Base-by-base conservation (phyloP, 305 asterid species). In the Galium porrigens region DNA sequence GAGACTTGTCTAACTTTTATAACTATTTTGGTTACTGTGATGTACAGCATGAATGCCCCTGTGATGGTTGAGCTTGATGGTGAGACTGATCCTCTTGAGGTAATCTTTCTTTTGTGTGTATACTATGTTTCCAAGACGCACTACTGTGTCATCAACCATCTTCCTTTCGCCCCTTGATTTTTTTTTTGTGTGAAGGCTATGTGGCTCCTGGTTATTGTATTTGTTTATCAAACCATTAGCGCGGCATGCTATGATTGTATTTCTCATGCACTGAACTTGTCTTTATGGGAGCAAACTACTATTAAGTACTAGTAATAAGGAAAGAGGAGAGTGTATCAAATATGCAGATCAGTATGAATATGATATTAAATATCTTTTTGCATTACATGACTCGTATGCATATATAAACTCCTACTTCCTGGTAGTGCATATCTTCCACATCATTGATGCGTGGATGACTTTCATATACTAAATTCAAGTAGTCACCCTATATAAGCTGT, bases 81-180 rank as follows among this genome's bases (percentile, higher is more conserved):
- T 17, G 83, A 79, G 73, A 76, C 81, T 54, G 83, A 79, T 54
- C 83, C 83, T 5, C 83, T 79, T 48, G 83, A 79, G 83, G 83
- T 79, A 62, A 68, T 53, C 6, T 29, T 48, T 64, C 33, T 63
- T 7, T 2, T 9, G 29, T 0, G 0, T 39, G 11, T 27, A 15
- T 6, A n/a, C 22, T 1, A 5, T 61, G 7, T 29, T 14, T 25
- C 64, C 25, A 37, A 6, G 11, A 37, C 7, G 12, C 30, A 5
- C 57, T 10, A 0, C 57, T 1, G 3, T 18, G 5, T 1, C 15
- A 6, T 14, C 27, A 7, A 58, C 63, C 15, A 33, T 11, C 34
- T n/a, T 5, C 20, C 20, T 5, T 15, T 33, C 32, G 11, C 5
- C 7, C 46, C n/a, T 59, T 42, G 11, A 17, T 17, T 59, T 17